Evolutionary conservation across 306 rosid species (phyloP), one percentile per base, ranked within the genome.

Genomic region (Fragaria nilgerrensis): DNA sequence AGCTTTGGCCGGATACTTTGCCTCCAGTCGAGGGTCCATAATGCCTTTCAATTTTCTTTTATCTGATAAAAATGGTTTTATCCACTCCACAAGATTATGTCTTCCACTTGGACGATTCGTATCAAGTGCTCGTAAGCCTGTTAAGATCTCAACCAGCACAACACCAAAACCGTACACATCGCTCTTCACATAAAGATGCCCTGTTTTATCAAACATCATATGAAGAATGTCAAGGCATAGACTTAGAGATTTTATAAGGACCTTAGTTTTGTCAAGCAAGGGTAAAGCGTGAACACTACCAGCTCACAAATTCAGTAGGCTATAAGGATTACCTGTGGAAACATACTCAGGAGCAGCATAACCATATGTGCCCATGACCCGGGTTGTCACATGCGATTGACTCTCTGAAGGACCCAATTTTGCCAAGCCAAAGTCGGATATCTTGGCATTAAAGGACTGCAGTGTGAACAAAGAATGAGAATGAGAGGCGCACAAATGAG

Each of bases 301-400:
- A 75, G 41, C 12, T 41, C 73, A 68, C 55, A 75, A 59, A 17
- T 59, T 66, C 37, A 25, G 44, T 9, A 68, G 44, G 52, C 29
- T 22, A 44, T 41, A 2, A 15, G 48, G 82, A 64, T 65, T 81
- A 92, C 99, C 98, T 78, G 98, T 96, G 69, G 90, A 89, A 66
- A 96, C 87, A 63, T 96, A 96, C 76, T 96, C 99, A 3, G 98
- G 99, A 78, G 99, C 99, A 8, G 99, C 97, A 83, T 96, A 96
- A 63, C 99, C 99, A 75, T 83, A 82, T 22, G 99, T 96, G 73
- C 99, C 99, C 99, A 96, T 92, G 39, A 96, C 96, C 58, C 97
- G 84, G 72, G 99, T 96, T 32, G 99, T 88, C 74, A 96, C 86
- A 56, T 96, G 99, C 34, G 99, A 96, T 75, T 82, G 91, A 86